Evolutionary conservation across 1,139 yeast genomes (phyloP), one percentile per base, ranked within the genome.

Genomic region (Blastobotrys persicus): DNA sequence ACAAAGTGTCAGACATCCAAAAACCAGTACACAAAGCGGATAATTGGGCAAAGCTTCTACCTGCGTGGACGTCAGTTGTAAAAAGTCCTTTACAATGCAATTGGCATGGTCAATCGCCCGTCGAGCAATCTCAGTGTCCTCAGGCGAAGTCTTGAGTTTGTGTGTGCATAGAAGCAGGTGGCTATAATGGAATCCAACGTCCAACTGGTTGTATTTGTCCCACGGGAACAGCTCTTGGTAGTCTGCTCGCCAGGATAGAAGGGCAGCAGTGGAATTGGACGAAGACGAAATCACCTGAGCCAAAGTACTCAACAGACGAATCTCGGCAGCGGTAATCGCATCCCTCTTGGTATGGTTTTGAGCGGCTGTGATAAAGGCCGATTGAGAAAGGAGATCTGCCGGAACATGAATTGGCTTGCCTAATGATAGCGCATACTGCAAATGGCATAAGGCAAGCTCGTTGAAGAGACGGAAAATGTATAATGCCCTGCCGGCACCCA

Each of bases 21-120:
- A 79, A 5, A 78, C 76, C 26, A 78, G 68, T 52, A 77, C 77
- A 54, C 76, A 72, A 46, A 77, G 62, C 3, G 78, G 71, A 46
- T 74, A 71, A 2, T 72, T 70, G 1, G 83, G 82, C 26, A 80
- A 74, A 1, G 81, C 81, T 55, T 73, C 73, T 1, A 79, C 72
- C 23, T 74, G 59, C 1, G 72, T 63, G 2, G 74, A 67, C 1
- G 77, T 72, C 13, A 78, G 59, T 20, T 68, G 61, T n/a, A 77
- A 58, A 51, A 77, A 70, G 19, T 71, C 69, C 13, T 69, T 66
- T 28, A 78, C 57, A 14, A 77, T 66, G 4, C 73, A 66, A 50
- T 74, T 69, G 2, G 79, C 70, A 50, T 72, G 68, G 14, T 70
- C 50, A 4, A 48, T 41, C 9, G 53, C 54, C 14, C 18, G 32